These are phyloP conservation scores for Malus hybrid DNA, from an alignment of 331 rosid genomes.

Conservation along the genomic window DNA sequence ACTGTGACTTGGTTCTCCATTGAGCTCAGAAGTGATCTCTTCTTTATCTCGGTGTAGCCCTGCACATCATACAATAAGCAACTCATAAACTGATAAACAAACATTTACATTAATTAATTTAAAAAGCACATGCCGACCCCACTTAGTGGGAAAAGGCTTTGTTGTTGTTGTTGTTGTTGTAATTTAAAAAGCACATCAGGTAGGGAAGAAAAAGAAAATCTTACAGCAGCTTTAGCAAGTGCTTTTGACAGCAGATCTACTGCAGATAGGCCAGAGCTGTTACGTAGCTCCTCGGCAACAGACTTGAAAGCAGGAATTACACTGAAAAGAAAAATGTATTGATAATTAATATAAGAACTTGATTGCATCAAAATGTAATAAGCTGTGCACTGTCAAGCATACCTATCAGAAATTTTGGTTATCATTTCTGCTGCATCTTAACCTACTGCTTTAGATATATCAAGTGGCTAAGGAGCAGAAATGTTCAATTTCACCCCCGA, in stretches of 20 bases:
- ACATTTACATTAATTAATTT: no score
- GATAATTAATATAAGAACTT: slow-evolving; percentile 10
- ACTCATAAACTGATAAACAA: neutral
- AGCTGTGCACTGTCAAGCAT: slow-evolving; percentile 16
- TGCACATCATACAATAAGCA: slow-evolving; percentile 18
- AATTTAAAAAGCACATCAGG: neutral
- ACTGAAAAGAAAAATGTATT: slow-evolving; percentile 26
- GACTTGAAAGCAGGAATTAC: slow-evolving; percentile 75
- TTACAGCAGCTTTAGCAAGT: slow-evolving; percentile 79
- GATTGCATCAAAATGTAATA: neutral
- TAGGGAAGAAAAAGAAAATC: neutral
- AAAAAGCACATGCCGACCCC: no score
- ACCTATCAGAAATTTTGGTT: slow-evolving; percentile 67
- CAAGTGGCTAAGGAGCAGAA: slow-evolving; percentile 72
- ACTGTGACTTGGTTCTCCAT: slow-evolving; percentile 70
- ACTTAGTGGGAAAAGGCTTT: no score
- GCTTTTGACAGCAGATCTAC: slow-evolving; percentile 80
- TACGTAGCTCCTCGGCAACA: slow-evolving; percentile 70
- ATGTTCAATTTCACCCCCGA: slow-evolving; percentile 89
- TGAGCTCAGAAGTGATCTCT: slow-evolving; percentile 31
- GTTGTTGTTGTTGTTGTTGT: no score
- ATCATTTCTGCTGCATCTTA: slow-evolving; percentile 55
- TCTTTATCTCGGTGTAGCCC: slow-evolving; percentile 63
- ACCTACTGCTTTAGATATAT: slow-evolving; percentile 74
- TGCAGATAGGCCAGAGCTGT: slow-evolving; percentile 58